A percentile compares a stretch with the other conserved stretches of the same genome.
These are phyloP conservation scores for Solanum virginianum DNA, from an alignment of 257 asterid genomes.

Conservation along the genomic window DNA sequence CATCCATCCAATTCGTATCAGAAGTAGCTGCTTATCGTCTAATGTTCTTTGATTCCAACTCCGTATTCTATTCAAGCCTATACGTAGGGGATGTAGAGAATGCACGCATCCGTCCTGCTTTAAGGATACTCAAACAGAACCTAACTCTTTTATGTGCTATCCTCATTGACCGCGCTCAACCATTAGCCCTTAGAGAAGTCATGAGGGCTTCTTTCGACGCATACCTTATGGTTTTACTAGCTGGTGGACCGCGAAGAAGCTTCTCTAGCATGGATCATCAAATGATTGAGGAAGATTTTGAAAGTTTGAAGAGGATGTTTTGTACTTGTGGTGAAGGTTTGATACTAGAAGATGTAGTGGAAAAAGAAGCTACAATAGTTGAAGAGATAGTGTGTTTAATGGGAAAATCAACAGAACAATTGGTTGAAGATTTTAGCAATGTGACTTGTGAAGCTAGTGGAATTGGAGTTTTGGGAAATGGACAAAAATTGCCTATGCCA, in stretches of 20 bases:
- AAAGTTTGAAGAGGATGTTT: slow-evolving; percentile 38
- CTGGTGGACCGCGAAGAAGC: slow-evolving; percentile 64
- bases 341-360: slow-evolving; percentile 55
- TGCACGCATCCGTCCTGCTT: slow-evolving; percentile 41
- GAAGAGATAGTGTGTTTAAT: slow-evolving; percentile 62
- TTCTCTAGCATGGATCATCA: slow-evolving; percentile 42
- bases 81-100: slow-evolving; percentile 42
- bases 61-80: slow-evolving; percentile 46
- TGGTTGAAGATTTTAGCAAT: slow-evolving; percentile 68
- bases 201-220: slow-evolving; percentile 87
- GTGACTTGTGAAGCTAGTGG: slow-evolving; percentile 70
- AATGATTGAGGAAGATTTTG: slow-evolving; percentile 83
- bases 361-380: slow-evolving; percentile 52
- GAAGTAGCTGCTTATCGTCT: slow-evolving; percentile 91
- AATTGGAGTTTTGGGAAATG: slow-evolving; percentile 37
- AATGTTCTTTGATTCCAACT: slow-evolving; percentile 61
- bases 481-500: slow-evolving; percentile 75
- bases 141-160: slow-evolving; percentile 69
- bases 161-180: slow-evolving; percentile 58
- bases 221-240: slow-evolving; percentile 65
- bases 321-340: slow-evolving; percentile 66
- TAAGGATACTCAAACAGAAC: slow-evolving; percentile 56
- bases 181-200: slow-evolving; percentile 53
- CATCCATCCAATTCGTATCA: slow-evolving; percentile 49
- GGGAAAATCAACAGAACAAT: slow-evolving; percentile 73